phyloP scores from a whole-genome alignment of 441 rosid genomes.

The Erysimum pusillum region DNA sequence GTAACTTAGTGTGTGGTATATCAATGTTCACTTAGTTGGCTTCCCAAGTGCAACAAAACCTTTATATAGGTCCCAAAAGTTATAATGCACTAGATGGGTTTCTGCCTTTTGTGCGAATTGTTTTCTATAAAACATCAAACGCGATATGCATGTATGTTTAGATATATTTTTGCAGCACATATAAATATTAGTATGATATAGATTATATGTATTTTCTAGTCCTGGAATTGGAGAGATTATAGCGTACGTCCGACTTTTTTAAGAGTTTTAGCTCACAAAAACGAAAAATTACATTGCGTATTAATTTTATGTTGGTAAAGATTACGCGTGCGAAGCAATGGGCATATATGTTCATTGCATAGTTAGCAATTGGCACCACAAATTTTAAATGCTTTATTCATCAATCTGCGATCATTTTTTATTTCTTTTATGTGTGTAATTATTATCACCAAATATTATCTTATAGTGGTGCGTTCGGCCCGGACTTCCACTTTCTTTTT shows the following conservation, averaged over 20 bases:
- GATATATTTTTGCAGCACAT: neutral
- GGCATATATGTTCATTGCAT: conserved; percentile 5
- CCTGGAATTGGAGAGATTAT: too few relatives aligned
- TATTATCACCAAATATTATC: neutral
- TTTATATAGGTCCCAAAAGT: conserved; percentile 34
- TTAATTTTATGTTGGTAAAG: conserved; percentile 11
- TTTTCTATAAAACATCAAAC: neutral
- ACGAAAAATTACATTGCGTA: too few relatives aligned
- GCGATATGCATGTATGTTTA: neutral
- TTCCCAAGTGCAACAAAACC: conserved; percentile 1
- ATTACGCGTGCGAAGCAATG: conserved; percentile 35
- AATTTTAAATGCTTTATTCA: conserved; percentile 36
- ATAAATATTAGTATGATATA: too few relatives aligned
- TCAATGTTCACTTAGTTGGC: conserved; percentile 2
- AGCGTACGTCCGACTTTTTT: too few relatives aligned
- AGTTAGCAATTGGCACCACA: conserved; percentile 33
- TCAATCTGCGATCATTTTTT: conserved; percentile 24
- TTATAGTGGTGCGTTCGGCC: conserved; percentile 14
- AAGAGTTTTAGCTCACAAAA: too few relatives aligned
- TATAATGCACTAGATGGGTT: neutral
- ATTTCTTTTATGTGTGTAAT: neutral
- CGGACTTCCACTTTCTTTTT: neutral
- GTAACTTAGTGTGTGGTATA: conserved; percentile 8
- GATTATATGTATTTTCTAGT: too few relatives aligned
- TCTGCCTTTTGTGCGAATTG: neutral